Conservation (phyloP, 306 rosid species). For the Trifolium repens region DNA sequence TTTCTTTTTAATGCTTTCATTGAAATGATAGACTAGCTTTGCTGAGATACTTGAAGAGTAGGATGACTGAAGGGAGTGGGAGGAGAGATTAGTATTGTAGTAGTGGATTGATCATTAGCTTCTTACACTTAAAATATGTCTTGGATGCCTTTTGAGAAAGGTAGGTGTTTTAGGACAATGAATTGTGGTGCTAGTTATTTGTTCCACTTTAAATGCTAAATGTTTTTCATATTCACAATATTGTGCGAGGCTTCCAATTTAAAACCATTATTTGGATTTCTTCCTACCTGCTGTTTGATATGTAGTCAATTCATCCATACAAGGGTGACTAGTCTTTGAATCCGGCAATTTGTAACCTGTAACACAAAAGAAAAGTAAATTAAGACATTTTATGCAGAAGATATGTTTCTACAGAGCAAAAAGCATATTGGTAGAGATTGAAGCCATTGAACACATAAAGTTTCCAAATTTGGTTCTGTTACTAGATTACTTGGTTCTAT, state of each 20-base stretch:
- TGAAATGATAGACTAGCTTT: slow-evolving; percentile 30
- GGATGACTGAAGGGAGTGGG: slow-evolving; percentile 23
- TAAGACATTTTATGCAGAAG: not conserved
- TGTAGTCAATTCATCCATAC: not conserved
- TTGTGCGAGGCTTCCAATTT: not conserved
- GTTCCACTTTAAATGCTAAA: not conserved
- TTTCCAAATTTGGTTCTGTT: no score
- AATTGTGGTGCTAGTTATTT: slow-evolving; percentile 10
- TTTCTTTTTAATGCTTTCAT: slow-evolving; percentile 11
- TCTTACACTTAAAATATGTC: slow-evolving; percentile 10
- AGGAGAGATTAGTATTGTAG: not conserved
- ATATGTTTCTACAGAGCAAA: no score
- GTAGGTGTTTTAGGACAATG: not conserved
- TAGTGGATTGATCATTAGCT: slow-evolving; percentile 12
- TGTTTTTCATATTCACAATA: not conserved
- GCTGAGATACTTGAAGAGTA: slow-evolving; percentile 6
- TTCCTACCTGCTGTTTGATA: not conserved
- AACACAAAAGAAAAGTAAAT: not conserved
- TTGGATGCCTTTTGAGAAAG: not conserved
- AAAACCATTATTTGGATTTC: slow-evolving; percentile 15
- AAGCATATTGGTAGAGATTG: no score
- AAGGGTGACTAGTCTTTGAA: not conserved
- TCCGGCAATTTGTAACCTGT: not conserved
- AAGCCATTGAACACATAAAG: no score
- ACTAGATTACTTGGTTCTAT: no score